Evolutionary conservation across 2,329 filamentous ascomycete genomes (phyloP), one percentile per base, ranked within the genome.

Genomic region (Botrytis byssoidea): DNA sequence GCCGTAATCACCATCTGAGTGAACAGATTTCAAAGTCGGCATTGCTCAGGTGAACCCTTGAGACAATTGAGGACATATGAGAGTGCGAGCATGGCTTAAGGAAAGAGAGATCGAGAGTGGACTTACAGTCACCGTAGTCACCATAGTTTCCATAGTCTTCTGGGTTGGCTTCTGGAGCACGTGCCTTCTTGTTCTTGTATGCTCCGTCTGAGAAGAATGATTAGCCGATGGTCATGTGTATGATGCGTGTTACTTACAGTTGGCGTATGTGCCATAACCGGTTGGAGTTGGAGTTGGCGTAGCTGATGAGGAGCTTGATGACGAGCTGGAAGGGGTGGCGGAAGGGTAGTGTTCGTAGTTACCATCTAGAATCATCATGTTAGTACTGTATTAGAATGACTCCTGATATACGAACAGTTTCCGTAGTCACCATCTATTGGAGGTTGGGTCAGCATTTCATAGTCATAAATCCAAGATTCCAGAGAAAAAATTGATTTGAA

Each of bases 241-340:
- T 14, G 20, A 32, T 35, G 51, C 48, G 29, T 60, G 66, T 5
- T 48, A 29, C 73, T 51, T 73, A 68, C 74, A 75, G 12, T 29
- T 59, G 12, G 42, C 67, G 66, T 75, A 75, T 44, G 73, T 68
- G 7, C 74, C 74, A 63, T 76, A 76, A 18, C 61, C 70, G n/a
- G 70, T 72, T 46, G 63, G 61, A 4, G 70, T 59, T 57, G 63
- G 48, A 1, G 32, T 60, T 37, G 29, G 57, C 37, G 32, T 37
- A 25, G 1, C 59, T 25, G 64, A 51, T 3, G 44, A n/a, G 25
- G 48, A n/a, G 48, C 48, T 51, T 51, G 48, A 51, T 25, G 48
- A 51, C 8, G 64, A 29, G 64, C 32, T 67, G n/a, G 64, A 37
- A n/a, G 61, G 14, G 18, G 37, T n/a, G 20, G 51, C 16, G n/a